Conservation (phyloP, 441 rosid genomes). For the Populus hybrid region DNA sequence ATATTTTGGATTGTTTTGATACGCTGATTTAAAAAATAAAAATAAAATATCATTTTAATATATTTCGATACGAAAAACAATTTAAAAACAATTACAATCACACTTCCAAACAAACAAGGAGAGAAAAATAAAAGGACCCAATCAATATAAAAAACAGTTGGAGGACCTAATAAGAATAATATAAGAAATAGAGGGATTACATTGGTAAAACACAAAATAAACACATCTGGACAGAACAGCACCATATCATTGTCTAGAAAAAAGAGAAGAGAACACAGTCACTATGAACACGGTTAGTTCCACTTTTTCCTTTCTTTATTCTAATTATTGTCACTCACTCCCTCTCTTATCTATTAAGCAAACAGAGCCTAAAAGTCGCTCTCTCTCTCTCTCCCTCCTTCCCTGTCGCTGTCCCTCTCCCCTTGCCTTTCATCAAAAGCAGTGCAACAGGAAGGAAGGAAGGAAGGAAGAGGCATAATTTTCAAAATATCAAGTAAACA, state of each 20-base stretch:
- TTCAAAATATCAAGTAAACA: neutral
- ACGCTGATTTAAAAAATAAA: too few species aligned
- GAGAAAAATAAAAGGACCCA: too few species aligned
- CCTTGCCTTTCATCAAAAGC: neutral
- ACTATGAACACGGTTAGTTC: neutral
- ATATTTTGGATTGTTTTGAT: too few species aligned
- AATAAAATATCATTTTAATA: too few species aligned
- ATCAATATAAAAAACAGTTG: too few species aligned
- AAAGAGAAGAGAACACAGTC: neutral
- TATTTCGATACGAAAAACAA: too few species aligned
- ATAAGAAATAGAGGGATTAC: neutral
- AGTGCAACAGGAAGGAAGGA: neutral
- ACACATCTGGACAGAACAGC: neutral
- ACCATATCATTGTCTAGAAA: neutral
- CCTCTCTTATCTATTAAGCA: neutral
- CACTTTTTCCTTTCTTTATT: neutral
- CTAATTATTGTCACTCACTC: neutral
- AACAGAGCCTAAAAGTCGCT: neutral
- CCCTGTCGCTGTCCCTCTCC: too few species aligned
- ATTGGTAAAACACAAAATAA: neutral
- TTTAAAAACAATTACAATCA: too few species aligned
- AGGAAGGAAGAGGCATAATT: neutral
- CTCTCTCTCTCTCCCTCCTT: neutral
- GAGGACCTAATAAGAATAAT: neutral
- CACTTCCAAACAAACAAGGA: too few species aligned